A percentile compares a stretch with the other conserved stretches of the same genome.
Evolutionary conservation across 2,329 filamentous ascomycete genomes (phyloP).

Genomic region (Cladosporium sp.): DNA sequence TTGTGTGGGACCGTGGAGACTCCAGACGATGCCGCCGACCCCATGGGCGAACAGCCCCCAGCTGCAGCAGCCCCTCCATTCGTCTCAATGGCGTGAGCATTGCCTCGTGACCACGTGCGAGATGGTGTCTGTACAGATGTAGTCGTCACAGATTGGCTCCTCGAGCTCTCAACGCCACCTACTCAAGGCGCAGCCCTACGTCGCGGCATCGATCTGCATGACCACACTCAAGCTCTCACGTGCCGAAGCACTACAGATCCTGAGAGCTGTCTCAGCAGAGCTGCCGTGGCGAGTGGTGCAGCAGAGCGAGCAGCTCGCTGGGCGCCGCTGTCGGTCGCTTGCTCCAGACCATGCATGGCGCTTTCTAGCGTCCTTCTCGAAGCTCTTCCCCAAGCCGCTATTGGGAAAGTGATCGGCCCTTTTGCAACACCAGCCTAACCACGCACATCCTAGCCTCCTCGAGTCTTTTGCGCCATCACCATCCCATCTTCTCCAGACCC

Average conservation of each 20-base stretch:
- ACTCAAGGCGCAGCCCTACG: constrained; percentile 1
- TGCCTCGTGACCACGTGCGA: constrained; percentile 1
- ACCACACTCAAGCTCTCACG: constrained; percentile 10
- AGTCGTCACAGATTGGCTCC: not conserved
- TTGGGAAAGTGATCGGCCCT: constrained; percentile 9
- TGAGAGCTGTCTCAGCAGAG: not conserved
- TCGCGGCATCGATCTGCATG: not conserved
- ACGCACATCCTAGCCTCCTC: not conserved
- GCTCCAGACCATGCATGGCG: constrained; percentile 1
- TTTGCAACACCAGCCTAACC: constrained; percentile 3
- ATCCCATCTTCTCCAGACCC: constrained; percentile 4
- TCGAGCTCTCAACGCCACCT: not conserved
- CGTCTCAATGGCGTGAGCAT: not conserved
- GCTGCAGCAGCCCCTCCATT: not conserved
- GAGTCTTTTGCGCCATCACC: not conserved
- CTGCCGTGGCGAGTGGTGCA: not conserved
- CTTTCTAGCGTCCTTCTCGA: constrained; percentile 10
- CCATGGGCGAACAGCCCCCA: not conserved
- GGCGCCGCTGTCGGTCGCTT: not conserved
- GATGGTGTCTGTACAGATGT: not conserved
- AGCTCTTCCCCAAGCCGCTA: not conserved
- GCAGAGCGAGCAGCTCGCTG: not conserved
- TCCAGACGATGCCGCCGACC: not conserved
- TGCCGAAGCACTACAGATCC: constrained; percentile 1
- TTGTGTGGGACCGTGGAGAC: constrained; percentile 6